Evolutionary conservation across 2,329 filamentous ascomycete species (phyloP), one percentile per base, ranked within the genome.

Genomic region (Colletotrichum tropicale): DNA sequence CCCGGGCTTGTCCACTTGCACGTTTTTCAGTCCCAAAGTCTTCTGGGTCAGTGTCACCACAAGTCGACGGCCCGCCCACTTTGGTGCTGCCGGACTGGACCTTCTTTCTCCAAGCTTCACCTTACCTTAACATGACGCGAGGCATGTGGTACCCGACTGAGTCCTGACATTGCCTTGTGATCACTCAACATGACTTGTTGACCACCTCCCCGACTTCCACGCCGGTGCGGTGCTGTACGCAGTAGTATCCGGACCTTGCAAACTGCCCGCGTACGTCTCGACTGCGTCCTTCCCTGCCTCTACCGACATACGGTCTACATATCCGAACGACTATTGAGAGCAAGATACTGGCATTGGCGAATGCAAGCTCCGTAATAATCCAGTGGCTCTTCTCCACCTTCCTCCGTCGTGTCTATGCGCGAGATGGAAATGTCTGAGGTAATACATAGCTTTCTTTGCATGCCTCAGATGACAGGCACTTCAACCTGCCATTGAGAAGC

Each of bases 231-330:
- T 66, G 26, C 66, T 68, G 66, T 32, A 34, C n/a, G n/a, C n/a
- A n/a, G n/a, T n/a, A n/a, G 64, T 16, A 32, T 66, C 21, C 64
- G 21, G 64, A 66, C 64, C 38, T 65, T 48, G 38, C 24, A 48
- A 16, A 16, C 26, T 69, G 65, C 56, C 30, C 66, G 69, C 61
- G 38, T 62, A 55, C 55, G 55, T 69, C 38, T 56, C 65, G 68
- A 69, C 55, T 68, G 36, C 55, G 55, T 62, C 43, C 66, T 60
- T 73, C 70, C 70, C 70, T 69, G 70, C 24, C 70, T 70, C 66
- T 70, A 64, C 68, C 43, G 71, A 74, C 58, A 67, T 34, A 36
- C 38, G 13, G 18, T 30, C 65, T 67, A 26, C 13, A 34, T 28
- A 67, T 34, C 30, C 36, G 32, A 24, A 26, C 18, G 30, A 36